phyloP scores from a whole-genome alignment of 352 stramenopile species.

The Aphanomyces invadans region DNA sequence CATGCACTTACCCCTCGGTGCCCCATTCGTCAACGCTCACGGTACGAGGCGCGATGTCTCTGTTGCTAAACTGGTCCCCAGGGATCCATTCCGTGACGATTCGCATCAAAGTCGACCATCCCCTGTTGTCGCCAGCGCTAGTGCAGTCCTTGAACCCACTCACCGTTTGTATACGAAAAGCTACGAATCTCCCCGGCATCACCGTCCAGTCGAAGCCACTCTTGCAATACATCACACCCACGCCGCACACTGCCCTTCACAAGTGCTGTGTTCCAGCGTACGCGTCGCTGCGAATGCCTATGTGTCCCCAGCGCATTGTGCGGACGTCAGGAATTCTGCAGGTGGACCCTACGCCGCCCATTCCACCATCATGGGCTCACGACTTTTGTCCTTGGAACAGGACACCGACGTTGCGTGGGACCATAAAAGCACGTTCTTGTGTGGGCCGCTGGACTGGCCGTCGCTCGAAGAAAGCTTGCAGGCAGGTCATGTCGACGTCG shows the following conservation, averaged over 20 bases:
- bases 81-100: slow-evolving; percentile 46
- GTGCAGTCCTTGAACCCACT: slow-evolving; percentile 54
- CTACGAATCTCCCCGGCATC: slow-evolving; percentile 45
- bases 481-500: slow-evolving; percentile 33
- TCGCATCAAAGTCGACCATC: slow-evolving; percentile 40
- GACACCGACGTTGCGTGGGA: slow-evolving; percentile 34
- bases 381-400: slow-evolving; percentile 3
- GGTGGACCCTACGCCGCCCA: slow-evolving; percentile 28
- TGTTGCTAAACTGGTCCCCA: no score
- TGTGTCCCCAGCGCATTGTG: slow-evolving; percentile 33
- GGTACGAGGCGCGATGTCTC: not conserved
- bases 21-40: slow-evolving; percentile 24
- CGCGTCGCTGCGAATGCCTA: slow-evolving; percentile 46
- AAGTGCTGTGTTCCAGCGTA: slow-evolving; percentile 52
- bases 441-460: slow-evolving; percentile 31
- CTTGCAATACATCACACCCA: slow-evolving; percentile 25
- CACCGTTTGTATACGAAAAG: slow-evolving; percentile 43
- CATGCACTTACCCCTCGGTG: slow-evolving; percentile 31
- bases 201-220: slow-evolving; percentile 24
- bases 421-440: slow-evolving; percentile 49
- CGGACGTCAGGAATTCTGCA: slow-evolving; percentile 34
- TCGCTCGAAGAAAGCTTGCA: slow-evolving; percentile 50
- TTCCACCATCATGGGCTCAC: not conserved
- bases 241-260: slow-evolving; percentile 36
- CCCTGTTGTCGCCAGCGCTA: slow-evolving; percentile 37